These are phyloP conservation scores for Beta lomatogona DNA, from an alignment of 179 eudicot genomes.

Conservation along the genomic window DNA sequence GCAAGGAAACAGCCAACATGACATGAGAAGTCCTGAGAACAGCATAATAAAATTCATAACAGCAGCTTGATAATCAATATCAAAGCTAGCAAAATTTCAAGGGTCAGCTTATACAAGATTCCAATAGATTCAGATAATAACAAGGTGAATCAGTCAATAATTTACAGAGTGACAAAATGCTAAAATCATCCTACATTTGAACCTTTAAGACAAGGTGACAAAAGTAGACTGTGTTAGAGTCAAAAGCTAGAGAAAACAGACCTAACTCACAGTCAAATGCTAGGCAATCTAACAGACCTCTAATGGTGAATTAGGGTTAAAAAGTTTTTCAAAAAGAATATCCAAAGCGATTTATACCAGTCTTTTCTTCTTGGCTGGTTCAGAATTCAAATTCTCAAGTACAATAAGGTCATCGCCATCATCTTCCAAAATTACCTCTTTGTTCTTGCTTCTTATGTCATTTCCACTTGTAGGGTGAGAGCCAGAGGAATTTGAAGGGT, in stretches of 20 bases:
- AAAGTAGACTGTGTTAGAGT: constrained; percentile 26
- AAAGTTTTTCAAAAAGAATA: constrained; percentile 17
- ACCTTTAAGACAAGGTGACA: neutral
- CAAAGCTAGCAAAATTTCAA: constrained; percentile 17
- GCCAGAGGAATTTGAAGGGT: constrained; percentile 31
- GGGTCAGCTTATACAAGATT: constrained; percentile 23
- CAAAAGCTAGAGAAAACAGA: constrained; percentile 19
- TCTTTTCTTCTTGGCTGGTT: constrained; percentile 48
- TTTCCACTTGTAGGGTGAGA: constrained; percentile 26
- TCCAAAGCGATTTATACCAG: constrained; percentile 33
- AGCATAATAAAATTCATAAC: constrained; percentile 8
- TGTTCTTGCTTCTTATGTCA: constrained; percentile 37
- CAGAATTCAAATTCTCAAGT: constrained; percentile 54
- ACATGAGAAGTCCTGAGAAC: neutral
- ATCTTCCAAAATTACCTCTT: constrained; percentile 48
- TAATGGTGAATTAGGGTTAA: constrained; percentile 38
- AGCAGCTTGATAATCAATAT: constrained; percentile 20
- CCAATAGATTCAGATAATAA: constrained; percentile 22
- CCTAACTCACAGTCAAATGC: constrained; percentile 22
- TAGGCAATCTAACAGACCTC: constrained; percentile 29
- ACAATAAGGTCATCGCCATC: constrained; percentile 53
- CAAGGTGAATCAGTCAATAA: constrained; percentile 19
- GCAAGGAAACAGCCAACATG: constrained; percentile 7
- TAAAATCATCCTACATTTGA: constrained; percentile 19
- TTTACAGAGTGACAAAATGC: constrained; percentile 16